Evolutionary conservation across 208 protist genomes (phyloP).

Genomic region (Trypanosoma congolense): DNA sequence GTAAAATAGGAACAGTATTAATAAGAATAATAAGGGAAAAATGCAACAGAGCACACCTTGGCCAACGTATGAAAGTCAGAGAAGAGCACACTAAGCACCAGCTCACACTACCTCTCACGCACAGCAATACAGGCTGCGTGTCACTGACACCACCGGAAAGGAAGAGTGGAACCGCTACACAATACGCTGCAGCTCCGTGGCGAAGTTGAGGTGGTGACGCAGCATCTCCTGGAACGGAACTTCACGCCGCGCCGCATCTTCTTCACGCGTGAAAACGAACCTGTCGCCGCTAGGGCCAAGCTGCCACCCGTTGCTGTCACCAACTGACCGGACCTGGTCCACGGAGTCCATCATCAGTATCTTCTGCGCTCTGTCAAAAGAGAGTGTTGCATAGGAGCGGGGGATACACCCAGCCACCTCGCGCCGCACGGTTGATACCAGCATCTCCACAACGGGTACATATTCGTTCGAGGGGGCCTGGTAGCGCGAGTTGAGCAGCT

Average conservation of each 20-base stretch:
- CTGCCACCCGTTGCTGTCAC: conserved; percentile 49
- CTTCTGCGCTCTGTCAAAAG: conserved; percentile 69
- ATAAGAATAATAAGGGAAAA: conserved; percentile 1
- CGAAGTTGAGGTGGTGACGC: conserved; percentile 67
- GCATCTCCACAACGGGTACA: conserved; percentile 83
- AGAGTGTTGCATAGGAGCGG: conserved; percentile 74
- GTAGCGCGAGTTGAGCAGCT: conserved; percentile 77
- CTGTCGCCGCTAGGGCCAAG: conserved; percentile 35
- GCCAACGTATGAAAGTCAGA: too few relatives aligned
- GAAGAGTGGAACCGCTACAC: conserved; percentile 35
- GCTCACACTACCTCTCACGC: too few relatives aligned
- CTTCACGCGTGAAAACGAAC: conserved; percentile 77
- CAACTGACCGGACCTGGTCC: conserved; percentile 69
- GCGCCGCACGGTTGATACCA: conserved; percentile 84
- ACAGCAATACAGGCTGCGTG: too few relatives aligned
- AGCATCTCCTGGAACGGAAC: conserved; percentile 84
- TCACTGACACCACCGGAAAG: too few relatives aligned
- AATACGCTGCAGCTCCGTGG: conserved; percentile 79
- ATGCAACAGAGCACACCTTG: too few relatives aligned
- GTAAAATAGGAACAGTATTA: too few relatives aligned
- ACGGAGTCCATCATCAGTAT: conserved; percentile 80
- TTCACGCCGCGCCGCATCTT: conserved; percentile 65
- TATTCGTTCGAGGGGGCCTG: conserved; percentile 90
- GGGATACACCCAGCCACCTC: conserved; percentile 89
- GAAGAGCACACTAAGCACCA: too few relatives aligned